Conservation (phyloP, 805 yeast genomes). For the Middelhovenomyces tepae region DNA sequence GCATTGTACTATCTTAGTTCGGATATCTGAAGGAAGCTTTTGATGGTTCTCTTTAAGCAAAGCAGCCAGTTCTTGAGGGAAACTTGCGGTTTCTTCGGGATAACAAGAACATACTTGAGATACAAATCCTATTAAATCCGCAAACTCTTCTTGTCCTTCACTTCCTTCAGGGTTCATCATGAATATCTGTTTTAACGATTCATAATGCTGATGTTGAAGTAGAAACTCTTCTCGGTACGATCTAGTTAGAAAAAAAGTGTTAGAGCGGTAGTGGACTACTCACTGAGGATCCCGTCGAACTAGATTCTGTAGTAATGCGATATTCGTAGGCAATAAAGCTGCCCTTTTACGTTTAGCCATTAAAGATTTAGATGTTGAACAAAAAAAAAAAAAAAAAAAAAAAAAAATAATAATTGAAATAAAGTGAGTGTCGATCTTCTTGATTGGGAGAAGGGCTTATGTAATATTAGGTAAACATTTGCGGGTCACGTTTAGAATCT, state of each 20-base stretch:
- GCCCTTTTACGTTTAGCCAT: conserved; percentile 91
- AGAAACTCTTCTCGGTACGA: conserved; percentile 91
- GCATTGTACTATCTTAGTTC: conserved; percentile 87
- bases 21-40: conserved; percentile 70
- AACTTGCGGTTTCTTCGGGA: conserved; percentile 77
- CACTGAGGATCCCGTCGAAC: conserved; percentile 83
- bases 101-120: conserved; percentile 87
- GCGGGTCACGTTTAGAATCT: too few relatives aligned
- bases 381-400: neutral
- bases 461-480: too few relatives aligned
- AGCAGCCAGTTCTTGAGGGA: conserved; percentile 71
- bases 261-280: conserved; percentile 6
- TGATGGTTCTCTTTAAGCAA: conserved; percentile 69
- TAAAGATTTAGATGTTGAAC: neutral
- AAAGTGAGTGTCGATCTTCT: too few relatives aligned
- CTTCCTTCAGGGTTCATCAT: conserved; percentile 58
- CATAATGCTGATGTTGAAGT: conserved; percentile 89
- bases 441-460: too few relatives aligned
- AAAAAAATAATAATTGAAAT: too few relatives aligned
- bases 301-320: conserved; percentile 82
- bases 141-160: conserved; percentile 57
- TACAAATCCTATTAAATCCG: conserved; percentile 80
- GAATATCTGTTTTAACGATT: conserved; percentile 80
- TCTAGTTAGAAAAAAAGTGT: conserved; percentile 10
- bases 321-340: conserved; percentile 85